Conservation (phyloP, 139 green algal genomes). For the Chlorella sp. region DNA sequence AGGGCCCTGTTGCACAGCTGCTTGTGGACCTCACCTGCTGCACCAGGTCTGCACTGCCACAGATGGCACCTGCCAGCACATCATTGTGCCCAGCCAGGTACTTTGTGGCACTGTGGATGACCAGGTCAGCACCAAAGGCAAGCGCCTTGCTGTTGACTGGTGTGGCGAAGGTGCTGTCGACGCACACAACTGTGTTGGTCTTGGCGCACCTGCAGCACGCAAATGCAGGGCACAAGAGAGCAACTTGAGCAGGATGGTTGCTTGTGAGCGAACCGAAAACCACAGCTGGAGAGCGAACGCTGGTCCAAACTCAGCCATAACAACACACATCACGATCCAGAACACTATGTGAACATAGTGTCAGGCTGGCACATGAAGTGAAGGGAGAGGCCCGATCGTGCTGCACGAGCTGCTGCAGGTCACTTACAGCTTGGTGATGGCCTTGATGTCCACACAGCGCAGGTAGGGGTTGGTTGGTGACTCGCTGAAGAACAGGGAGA, state of each 20-base stretch:
- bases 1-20: too few species aligned
- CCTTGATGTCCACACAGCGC: conserved; percentile 90
- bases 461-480: conserved; percentile 98
- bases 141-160: conserved; percentile 82
- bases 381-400: background rate
- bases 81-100: conserved; percentile 99
- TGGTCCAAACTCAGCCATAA: too few species aligned
- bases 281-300: too few species aligned
- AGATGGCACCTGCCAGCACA: conserved; percentile 86
- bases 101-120: conserved; percentile 97
- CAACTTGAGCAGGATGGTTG: too few species aligned
- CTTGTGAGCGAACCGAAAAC: too few species aligned
- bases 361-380: too few species aligned
- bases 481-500: conserved; percentile 94
- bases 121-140: conserved; percentile 88
- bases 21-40: conserved; percentile 35
- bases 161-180: conserved; percentile 97
- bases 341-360: too few species aligned
- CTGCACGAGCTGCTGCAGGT: too few species aligned
- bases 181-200: too few species aligned
- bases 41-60: conserved; percentile 72
- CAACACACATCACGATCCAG: too few species aligned
- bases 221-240: too few species aligned
- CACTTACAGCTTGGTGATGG: conserved; percentile 77
- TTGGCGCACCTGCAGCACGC: too few species aligned